phyloP scores from a whole-genome alignment of 768 basidiomycete species.

The Pleurotus giganteus region DNA sequence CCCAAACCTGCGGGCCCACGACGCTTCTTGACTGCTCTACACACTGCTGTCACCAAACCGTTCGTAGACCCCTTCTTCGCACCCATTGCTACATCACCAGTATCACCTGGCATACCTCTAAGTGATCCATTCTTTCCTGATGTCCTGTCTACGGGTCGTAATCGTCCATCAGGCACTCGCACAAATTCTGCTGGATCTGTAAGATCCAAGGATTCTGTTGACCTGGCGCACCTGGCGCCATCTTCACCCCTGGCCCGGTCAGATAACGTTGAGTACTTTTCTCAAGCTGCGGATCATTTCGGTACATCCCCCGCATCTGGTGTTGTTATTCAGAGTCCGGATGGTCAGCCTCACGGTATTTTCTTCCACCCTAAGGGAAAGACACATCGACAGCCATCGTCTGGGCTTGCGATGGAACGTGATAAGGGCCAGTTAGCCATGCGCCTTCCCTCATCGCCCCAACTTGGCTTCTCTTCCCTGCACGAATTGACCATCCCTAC shows the following conservation, averaged over 20 bases:
- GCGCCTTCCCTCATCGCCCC: conserved; percentile 15
- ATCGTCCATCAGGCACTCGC: conserved; percentile 50
- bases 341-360: conserved; percentile 93
- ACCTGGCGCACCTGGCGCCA: conserved; percentile 40
- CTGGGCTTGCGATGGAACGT: conserved; percentile 43
- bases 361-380: conserved; percentile 76
- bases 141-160: conserved; percentile 34
- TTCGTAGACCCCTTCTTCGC: conserved; percentile 86
- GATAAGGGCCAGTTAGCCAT: conserved; percentile 37
- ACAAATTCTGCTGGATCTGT: conserved; percentile 61
- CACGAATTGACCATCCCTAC: conserved; percentile 22
- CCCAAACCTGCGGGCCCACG: conserved; percentile 97
- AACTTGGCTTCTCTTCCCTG: conserved; percentile 29
- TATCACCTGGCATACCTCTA: conserved; percentile 61
- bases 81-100: conserved; percentile 93
- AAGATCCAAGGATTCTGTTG: conserved; percentile 46
- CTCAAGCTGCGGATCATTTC: conserved; percentile 62
- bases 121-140: conserved; percentile 43
- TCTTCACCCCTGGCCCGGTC: conserved; percentile 72
- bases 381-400: conserved; percentile 30
- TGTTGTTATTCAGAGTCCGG: conserved; percentile 87
- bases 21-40: conserved; percentile 86
- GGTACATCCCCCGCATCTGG: conserved; percentile 82
- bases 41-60: conserved; percentile 87
- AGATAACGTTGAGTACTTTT: conserved; percentile 79